Evolutionary conservation across 1,284 basidiomycete genomes (phyloP), one percentile per base, ranked within the genome.

Genomic region (Ceratobasidium sp.): DNA sequence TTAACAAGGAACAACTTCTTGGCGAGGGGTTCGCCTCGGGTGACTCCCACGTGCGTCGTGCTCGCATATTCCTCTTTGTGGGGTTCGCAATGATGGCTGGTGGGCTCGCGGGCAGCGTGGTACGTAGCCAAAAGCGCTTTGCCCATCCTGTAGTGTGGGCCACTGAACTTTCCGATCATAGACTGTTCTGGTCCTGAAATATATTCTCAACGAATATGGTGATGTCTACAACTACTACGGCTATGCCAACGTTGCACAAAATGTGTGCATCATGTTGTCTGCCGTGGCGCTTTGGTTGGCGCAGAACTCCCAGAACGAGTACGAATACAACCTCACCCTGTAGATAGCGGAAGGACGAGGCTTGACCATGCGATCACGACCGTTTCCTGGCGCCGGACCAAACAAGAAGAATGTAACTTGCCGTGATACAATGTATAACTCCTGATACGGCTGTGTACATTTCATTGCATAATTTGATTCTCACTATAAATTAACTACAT

Each of bases 81-180:
- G 97, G 97, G 0, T 98, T 99, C 79, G 96, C 97, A 0, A 82
- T 98, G 64, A 95, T 98, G 94, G 96, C 96, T 0, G 96, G 96
- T 30, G 97, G 96, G 0, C 82, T 98, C 64, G 96, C 96, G 13
- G 96, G 96, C 55, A 96, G 94, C 79, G 87, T 97, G 78, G 94
- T 96, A 79, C 79, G 93, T 89, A 2, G 46, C 3, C 16, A 44
- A n/a, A 41, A 35, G 23, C 32, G 35, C 23, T 52, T 41, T 64
- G 61, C 55, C 52, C 55, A 64, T 67, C 11, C 44, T 61, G 55
- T n/a, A 38, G 44, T 38, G 9, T 26, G 21, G 57, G n/a, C 55
- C 55, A 30, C 64, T 72, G 44, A 73, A 63, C 59, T n/a, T 72
- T 28, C 58, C 43, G 16, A 5, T 71, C 14, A 49, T 79, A 98